Conservation (phyloP, 192 early-diverging fungal species). For the Helicostylum pulchrum region DNA sequence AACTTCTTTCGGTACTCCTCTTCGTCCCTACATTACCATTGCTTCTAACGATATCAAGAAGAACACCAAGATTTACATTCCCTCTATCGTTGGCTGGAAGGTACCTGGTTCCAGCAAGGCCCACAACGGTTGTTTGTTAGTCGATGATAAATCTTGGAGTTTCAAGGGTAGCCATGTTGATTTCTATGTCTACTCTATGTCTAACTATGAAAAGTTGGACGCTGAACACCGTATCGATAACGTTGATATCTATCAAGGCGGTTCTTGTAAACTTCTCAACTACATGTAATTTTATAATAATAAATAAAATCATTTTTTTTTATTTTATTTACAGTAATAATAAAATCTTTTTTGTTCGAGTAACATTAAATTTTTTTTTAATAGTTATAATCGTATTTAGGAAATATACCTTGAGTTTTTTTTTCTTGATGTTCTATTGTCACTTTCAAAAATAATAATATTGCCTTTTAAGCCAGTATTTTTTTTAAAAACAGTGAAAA, state of each 20-base stretch:
- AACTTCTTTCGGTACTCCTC: conserved; percentile 33
- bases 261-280: conserved; percentile 33
- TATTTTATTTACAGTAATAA: neutral
- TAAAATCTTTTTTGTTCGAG: neutral
- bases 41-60: conserved; percentile 38
- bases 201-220: conserved; percentile 29
- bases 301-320: neutral
- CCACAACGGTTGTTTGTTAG: conserved; percentile 40
- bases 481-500: too few relatives aligned
- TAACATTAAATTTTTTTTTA: neutral
- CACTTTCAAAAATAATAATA: too few relatives aligned
- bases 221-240: conserved; percentile 13
- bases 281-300: conserved; percentile 31
- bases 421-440: too few relatives aligned
- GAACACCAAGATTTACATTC: conserved; percentile 38
- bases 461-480: too few relatives aligned
- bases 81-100: conserved; percentile 33
- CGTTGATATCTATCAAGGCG: conserved; percentile 42
- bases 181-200: conserved; percentile 28
- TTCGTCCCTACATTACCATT: conserved; percentile 36
- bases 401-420: neutral
- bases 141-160: conserved; percentile 36
- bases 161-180: conserved; percentile 38
- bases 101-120: conserved; percentile 32
- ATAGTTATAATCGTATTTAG: neutral